These are phyloP conservation scores for Sporothrix globosa DNA, from an alignment of 2,329 filamentous ascomycete species.

Conservation along the genomic window DNA sequence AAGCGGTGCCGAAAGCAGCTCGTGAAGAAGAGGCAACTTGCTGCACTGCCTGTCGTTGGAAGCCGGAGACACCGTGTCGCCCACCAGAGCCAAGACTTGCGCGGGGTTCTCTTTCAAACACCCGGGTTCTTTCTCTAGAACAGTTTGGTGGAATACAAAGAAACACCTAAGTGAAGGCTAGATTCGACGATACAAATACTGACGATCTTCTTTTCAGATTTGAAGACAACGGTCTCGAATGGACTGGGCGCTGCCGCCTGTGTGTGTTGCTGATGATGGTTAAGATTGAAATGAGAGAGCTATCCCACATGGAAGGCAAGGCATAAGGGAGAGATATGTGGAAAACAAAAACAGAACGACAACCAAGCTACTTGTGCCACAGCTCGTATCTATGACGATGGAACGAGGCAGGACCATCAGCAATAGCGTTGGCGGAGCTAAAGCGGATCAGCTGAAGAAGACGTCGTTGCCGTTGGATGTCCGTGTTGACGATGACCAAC, in stretches of 20 bases:
- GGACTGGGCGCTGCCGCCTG: conserved; percentile 3
- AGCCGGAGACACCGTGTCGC: conserved; percentile 37
- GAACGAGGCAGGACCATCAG: not conserved
- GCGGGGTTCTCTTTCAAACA: conserved; percentile 15
- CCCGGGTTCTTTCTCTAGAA: not conserved
- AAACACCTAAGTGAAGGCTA: not conserved
- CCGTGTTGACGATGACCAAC: not conserved
- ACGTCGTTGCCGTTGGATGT: not conserved
- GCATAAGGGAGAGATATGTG: not conserved
- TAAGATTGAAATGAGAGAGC: conserved; percentile 10
- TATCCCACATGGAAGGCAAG: not conserved
- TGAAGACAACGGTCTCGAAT: not conserved
- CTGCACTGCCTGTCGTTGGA: conserved; percentile 35
- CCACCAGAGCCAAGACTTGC: conserved; percentile 37
- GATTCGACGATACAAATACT: not conserved
- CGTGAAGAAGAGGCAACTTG: conserved; percentile 23
- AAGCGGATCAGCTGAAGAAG: not conserved
- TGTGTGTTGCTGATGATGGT: not conserved
- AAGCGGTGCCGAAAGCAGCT: not conserved
- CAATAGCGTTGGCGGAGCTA: not conserved
- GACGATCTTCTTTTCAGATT: not conserved
- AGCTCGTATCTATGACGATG: not conserved
- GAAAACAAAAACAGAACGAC: not conserved
- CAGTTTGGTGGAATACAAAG: not conserved
- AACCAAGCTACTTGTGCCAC: not conserved